These are phyloP conservation scores for Colletotrichum cordylinicola DNA, from an alignment of 2,329 filamentous ascomycete genomes.

Conservation along the genomic window DNA sequence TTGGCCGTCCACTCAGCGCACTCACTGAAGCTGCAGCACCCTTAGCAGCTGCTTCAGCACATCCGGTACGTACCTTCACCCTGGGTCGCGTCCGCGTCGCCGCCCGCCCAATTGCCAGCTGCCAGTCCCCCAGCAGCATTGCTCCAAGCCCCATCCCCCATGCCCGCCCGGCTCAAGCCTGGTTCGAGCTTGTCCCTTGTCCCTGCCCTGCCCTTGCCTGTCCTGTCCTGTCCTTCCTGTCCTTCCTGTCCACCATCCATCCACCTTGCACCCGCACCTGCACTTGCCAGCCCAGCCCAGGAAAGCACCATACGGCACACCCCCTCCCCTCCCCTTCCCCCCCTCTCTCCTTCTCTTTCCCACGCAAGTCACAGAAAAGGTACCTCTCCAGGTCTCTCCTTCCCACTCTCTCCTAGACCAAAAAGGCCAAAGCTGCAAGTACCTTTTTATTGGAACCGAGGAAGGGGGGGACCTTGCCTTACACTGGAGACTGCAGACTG, in stretches of 20 bases:
- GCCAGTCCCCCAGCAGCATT: background rate
- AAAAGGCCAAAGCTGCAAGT: constrained; percentile 15
- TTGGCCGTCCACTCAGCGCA: background rate
- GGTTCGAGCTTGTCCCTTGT: constrained; percentile 17
- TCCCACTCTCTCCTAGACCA: background rate
- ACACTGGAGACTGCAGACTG: background rate
- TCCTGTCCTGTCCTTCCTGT: background rate
- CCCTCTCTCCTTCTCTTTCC: background rate
- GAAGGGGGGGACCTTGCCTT: background rate
- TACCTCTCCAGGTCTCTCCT: background rate
- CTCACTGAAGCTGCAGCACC: background rate
- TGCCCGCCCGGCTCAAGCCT: background rate
- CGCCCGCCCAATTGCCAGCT: background rate
- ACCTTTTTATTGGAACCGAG: background rate
- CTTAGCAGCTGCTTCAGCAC: background rate
- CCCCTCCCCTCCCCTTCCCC: background rate
- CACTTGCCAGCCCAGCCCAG: background rate
- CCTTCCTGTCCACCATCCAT: background rate
- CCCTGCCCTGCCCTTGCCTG: background rate
- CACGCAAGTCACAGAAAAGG: background rate
- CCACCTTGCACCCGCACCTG: background rate
- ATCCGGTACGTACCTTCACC: background rate
- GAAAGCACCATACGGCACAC: background rate
- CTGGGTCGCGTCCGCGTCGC: background rate
- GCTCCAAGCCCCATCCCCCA: background rate